These are phyloP conservation scores for Paecilomyces dactylethromorphus DNA, from an alignment of 2,329 filamentous ascomycete genomes.

Conservation along the genomic window DNA sequence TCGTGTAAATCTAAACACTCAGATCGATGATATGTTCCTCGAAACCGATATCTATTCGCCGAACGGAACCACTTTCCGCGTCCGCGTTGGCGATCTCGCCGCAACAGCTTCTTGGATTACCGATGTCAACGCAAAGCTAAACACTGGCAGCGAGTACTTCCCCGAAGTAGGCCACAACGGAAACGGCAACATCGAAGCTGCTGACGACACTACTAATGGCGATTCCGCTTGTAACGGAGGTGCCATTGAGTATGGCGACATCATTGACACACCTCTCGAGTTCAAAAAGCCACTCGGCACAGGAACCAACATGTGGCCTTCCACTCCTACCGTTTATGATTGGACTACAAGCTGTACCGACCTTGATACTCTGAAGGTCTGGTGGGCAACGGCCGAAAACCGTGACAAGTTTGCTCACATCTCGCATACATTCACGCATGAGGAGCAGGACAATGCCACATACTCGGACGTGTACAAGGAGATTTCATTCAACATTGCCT, in stretches of 20 bases:
- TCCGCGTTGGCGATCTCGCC: slow-evolving; percentile 43
- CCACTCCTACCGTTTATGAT: slow-evolving; percentile 36
- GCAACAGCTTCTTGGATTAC: slow-evolving; percentile 39
- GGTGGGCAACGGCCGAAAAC: slow-evolving; percentile 47
- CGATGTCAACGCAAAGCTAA: slow-evolving; percentile 40
- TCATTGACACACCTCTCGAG: slow-evolving; percentile 42
- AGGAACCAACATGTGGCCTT: slow-evolving; percentile 45
- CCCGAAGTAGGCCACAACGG: slow-evolving; percentile 52
- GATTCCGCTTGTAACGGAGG: slow-evolving; percentile 22
- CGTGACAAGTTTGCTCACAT: slow-evolving; percentile 51
- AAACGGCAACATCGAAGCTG: slow-evolving; percentile 45
- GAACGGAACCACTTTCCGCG: slow-evolving; percentile 43
- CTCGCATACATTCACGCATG: slow-evolving; percentile 59
- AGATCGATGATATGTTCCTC: slow-evolving; percentile 59
- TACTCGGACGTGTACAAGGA: slow-evolving; percentile 52
- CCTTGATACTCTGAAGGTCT: slow-evolving; percentile 46
- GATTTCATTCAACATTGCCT: slow-evolving; percentile 55
- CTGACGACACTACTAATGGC: slow-evolving; percentile 16
- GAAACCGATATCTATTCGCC: slow-evolving; percentile 46
- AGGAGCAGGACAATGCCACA: slow-evolving; percentile 54
- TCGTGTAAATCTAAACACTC: slow-evolving; percentile 49
- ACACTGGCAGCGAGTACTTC: slow-evolving; percentile 46
- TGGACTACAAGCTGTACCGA: slow-evolving; percentile 47
- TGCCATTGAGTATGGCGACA: slow-evolving; percentile 41
- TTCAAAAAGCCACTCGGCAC: slow-evolving; percentile 47